phyloP scores from a whole-genome alignment of 1,139 yeast species.

The Candida albicans region DNA sequence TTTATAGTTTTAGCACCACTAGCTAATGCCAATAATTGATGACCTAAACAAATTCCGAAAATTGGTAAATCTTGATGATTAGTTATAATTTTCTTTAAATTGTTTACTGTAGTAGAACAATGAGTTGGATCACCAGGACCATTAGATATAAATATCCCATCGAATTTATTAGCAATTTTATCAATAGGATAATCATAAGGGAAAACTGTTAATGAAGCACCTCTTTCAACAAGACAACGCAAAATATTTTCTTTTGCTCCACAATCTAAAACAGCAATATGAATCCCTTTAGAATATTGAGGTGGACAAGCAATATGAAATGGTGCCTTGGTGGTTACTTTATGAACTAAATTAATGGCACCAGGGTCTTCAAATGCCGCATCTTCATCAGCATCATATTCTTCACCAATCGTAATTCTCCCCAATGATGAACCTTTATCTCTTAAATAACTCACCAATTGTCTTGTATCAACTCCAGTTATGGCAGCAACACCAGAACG shows the following conservation, averaged over 20 bases:
- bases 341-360: constrained; percentile 82
- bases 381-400: constrained; percentile 86
- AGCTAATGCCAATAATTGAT: constrained; percentile 91
- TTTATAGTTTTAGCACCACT: constrained; percentile 91
- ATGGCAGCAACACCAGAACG: constrained; percentile 96
- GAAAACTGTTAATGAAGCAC: constrained; percentile 93
- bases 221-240: constrained; percentile 90
- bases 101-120: constrained; percentile 76
- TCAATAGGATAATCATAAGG: constrained; percentile 94
- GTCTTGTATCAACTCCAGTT: constrained; percentile 95
- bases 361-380: constrained; percentile 95
- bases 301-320: constrained; percentile 79
- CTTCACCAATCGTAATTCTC: constrained; percentile 85
- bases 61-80: constrained; percentile 71
- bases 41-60: constrained; percentile 96
- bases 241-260: constrained; percentile 97
- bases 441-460: constrained; percentile 86
- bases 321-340: constrained; percentile 93
- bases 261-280: constrained; percentile 92
- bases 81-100: constrained; percentile 72
- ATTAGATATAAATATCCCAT: constrained; percentile 91
- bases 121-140: constrained; percentile 99
- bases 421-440: constrained; percentile 95
- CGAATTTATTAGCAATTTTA: constrained; percentile 87
- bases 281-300: constrained; percentile 56